Conservation (phyloP, 805 yeast genomes). For the Myxozyma melibiosi region DNA sequence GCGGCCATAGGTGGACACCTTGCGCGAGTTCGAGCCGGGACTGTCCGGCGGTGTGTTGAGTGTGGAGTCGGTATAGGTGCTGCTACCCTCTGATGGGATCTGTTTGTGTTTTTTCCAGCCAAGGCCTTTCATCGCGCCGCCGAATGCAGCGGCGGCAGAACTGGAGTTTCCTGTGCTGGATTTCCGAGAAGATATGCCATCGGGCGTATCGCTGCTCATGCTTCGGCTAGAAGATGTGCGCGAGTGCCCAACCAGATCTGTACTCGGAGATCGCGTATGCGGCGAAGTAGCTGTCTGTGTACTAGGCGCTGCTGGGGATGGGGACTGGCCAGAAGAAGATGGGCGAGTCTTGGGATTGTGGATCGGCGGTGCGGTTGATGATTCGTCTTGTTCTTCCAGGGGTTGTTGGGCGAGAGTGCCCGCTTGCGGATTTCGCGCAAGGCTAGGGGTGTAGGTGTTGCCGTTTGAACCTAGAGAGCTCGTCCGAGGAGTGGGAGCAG, state of each 20-base stretch:
- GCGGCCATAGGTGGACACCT: neutral
- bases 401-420: neutral
- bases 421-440: neutral
- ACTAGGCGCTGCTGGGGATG: neutral
- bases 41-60: neutral
- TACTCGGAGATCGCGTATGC: too few relatives aligned
- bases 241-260: too few relatives aligned
- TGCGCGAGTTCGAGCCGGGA: neutral
- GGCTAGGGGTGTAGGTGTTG: constrained; percentile 1
- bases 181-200: neutral
- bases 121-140: constrained; percentile 3
- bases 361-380: neutral
- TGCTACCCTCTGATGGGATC: neutral
- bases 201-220: neutral
- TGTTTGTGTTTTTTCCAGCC: constrained; percentile 11
- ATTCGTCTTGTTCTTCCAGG: neutral
- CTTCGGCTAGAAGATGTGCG: neutral
- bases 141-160: neutral
- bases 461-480: neutral
- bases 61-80: neutral
- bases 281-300: too few relatives aligned
- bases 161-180: constrained; percentile 1
- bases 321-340: neutral
- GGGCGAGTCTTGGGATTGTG: neutral
- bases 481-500: neutral